Conservation (phyloP, 257 asterid genomes). For the Fraxinus excelsior region DNA sequence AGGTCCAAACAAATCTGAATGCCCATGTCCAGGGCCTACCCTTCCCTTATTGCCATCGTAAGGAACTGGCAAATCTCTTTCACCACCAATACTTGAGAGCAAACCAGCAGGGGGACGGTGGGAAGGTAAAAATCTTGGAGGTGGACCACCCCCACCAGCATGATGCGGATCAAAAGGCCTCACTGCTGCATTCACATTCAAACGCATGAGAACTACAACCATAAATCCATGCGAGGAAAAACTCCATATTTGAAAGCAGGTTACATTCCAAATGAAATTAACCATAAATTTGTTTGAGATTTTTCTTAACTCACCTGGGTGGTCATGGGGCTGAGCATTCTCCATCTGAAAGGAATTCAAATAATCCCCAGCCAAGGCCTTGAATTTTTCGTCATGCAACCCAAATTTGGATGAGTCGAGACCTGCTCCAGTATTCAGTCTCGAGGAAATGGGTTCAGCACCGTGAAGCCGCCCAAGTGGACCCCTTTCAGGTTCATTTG, state of each 20-base stretch:
- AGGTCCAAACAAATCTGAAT: slow-evolving; percentile 41
- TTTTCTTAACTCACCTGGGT: slow-evolving; percentile 52
- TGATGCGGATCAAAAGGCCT: slow-evolving; percentile 48
- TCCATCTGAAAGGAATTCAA: slow-evolving; percentile 47
- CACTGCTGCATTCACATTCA: slow-evolving; percentile 37
- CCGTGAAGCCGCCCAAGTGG: slow-evolving; percentile 37
- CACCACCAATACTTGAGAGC: slow-evolving; percentile 20
- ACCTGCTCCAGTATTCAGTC: slow-evolving; percentile 48
- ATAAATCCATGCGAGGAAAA: not conserved
- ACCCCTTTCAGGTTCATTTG: slow-evolving; percentile 46
- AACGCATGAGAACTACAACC: slow-evolving; percentile 10
- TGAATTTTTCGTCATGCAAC: slow-evolving; percentile 54
- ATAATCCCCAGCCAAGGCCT: slow-evolving; percentile 45
- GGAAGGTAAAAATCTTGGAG: slow-evolving; percentile 51
- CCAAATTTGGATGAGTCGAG: slow-evolving; percentile 46
- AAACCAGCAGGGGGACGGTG: slow-evolving; percentile 45
- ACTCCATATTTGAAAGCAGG: not conserved
- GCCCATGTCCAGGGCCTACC: slow-evolving; percentile 29
- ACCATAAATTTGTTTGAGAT: not conserved
- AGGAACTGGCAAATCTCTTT: slow-evolving; percentile 29
- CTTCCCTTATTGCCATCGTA: slow-evolving; percentile 19
- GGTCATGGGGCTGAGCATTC: slow-evolving; percentile 46
- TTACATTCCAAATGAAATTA: not conserved
- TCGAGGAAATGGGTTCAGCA: slow-evolving; percentile 37
- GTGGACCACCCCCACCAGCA: slow-evolving; percentile 47